Conservation (phyloP, 331 rosid species). For the Telfairia occidentalis region DNA sequence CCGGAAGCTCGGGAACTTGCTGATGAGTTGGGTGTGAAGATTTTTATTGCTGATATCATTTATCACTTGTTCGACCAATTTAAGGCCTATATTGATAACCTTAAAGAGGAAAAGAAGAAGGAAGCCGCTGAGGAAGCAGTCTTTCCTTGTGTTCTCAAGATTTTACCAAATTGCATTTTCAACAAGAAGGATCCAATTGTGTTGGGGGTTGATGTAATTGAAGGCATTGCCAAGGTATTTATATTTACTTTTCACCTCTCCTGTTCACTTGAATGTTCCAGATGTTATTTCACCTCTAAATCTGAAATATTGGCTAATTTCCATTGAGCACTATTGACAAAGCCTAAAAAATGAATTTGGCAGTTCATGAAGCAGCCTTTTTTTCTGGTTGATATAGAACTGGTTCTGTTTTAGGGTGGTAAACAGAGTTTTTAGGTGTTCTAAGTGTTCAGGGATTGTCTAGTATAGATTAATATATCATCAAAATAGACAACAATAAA, state of each 20-base stretch:
- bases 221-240: conserved; percentile 79
- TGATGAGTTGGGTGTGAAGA: conserved; percentile 64
- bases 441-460: too few species aligned
- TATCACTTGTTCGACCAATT: conserved; percentile 90
- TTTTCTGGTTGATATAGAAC: too few species aligned
- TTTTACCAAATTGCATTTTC: conserved; percentile 77
- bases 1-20: conserved; percentile 87
- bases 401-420: too few species aligned
- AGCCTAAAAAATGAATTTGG: too few species aligned
- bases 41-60: conserved; percentile 87
- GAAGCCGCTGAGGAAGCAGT: conserved; percentile 96
- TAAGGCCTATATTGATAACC: conserved; percentile 79
- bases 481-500: too few species aligned
- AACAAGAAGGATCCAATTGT: conserved; percentile 96
- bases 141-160: conserved; percentile 79
- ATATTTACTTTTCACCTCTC: background rate
- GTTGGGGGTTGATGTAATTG: conserved; percentile 88
- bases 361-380: too few species aligned
- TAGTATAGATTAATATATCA: too few species aligned
- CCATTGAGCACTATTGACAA: too few species aligned
- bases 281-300: background rate
- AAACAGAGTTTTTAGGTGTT: too few species aligned
- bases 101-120: conserved; percentile 88
- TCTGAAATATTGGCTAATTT: background rate
- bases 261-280: background rate